Percentiles rank a stretch among this genome's conserved stretches.
Conservation (phyloP, 495 filamentous ascomycete genomes). For the Penicillium steckii region DNA sequence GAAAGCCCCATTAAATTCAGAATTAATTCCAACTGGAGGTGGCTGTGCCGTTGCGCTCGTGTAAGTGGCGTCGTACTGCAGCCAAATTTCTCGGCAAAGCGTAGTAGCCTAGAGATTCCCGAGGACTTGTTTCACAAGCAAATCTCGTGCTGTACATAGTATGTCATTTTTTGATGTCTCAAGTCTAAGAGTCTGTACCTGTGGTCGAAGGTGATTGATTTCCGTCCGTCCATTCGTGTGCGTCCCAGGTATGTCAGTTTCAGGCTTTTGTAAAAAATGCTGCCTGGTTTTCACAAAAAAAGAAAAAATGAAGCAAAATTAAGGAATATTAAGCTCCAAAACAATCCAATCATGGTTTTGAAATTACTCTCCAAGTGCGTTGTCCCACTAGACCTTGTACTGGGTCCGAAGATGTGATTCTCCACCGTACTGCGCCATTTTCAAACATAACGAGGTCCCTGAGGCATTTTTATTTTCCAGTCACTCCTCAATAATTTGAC, state of each 20-base stretch:
- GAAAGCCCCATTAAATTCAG: not conserved
- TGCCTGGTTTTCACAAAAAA: not conserved
- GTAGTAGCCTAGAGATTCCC: slow-evolving; percentile 11
- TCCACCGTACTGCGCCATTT: not conserved
- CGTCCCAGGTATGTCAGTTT: not conserved
- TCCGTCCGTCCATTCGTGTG: not conserved
- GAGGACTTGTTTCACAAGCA: slow-evolving; percentile 10
- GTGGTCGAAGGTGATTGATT: not conserved
- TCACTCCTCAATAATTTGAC: not conserved
- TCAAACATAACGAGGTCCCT: not conserved
- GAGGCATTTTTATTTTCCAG: not conserved
- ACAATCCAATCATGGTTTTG: slow-evolving; percentile 8
- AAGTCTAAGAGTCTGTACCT: not conserved
- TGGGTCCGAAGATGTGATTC: not conserved
- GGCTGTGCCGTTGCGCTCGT: slow-evolving; percentile 22
- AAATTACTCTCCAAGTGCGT: not conserved
- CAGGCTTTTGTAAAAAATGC: not conserved
- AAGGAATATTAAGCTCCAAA: slow-evolving; percentile 25
- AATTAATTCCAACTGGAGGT: slow-evolving; percentile 18
- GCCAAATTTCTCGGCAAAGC: slow-evolving; percentile 12
- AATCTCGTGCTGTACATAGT: not conserved
- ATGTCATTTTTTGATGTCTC: not conserved
- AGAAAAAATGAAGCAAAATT: not conserved
- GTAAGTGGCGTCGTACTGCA: slow-evolving; percentile 17
- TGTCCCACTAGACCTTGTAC: not conserved